phyloP scores from a whole-genome alignment of 2,329 filamentous ascomycete genomes.

The Emydomyces testavorans region DNA sequence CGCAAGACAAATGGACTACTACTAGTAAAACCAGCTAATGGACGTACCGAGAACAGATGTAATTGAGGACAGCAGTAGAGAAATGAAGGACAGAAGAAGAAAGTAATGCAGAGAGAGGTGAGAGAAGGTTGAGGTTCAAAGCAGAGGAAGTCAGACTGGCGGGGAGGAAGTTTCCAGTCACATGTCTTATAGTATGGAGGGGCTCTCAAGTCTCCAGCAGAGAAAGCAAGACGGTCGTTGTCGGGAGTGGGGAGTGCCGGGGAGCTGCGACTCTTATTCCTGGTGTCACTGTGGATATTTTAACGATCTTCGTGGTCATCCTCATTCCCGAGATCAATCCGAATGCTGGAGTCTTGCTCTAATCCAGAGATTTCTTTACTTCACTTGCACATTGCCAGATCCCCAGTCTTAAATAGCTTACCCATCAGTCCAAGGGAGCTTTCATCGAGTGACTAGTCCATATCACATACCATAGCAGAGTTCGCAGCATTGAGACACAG shows the following conservation, averaged over 20 bases:
- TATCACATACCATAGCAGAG: neutral
- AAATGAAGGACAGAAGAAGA: constrained; percentile 10
- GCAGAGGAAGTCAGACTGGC: constrained; percentile 6
- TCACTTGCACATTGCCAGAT: too few relatives aligned
- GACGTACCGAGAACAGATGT: neutral
- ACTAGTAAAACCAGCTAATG: neutral
- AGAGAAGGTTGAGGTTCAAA: constrained; percentile 12
- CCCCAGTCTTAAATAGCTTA: too few relatives aligned
- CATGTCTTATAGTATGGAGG: constrained; percentile 5
- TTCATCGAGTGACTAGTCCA: too few relatives aligned
- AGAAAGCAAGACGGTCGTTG: constrained; percentile 3
- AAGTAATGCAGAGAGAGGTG: constrained; percentile 3
- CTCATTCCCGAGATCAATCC: neutral
- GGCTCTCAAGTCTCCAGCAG: constrained; percentile 2
- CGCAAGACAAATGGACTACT: neutral
- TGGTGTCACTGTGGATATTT: neutral
- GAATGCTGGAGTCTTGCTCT: too few relatives aligned
- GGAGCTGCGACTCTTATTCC: neutral
- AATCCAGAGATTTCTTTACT: too few relatives aligned
- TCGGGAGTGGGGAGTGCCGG: constrained; percentile 2
- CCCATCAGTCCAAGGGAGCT: too few relatives aligned
- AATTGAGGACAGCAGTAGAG: constrained; percentile 5
- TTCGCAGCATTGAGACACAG: neutral
- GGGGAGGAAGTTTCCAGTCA: constrained; percentile 13
- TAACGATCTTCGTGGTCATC: neutral